Evolutionary conservation across 805 yeast species (phyloP), one percentile per base, ranked within the genome.

Genomic region (Yarrowia sp.): DNA sequence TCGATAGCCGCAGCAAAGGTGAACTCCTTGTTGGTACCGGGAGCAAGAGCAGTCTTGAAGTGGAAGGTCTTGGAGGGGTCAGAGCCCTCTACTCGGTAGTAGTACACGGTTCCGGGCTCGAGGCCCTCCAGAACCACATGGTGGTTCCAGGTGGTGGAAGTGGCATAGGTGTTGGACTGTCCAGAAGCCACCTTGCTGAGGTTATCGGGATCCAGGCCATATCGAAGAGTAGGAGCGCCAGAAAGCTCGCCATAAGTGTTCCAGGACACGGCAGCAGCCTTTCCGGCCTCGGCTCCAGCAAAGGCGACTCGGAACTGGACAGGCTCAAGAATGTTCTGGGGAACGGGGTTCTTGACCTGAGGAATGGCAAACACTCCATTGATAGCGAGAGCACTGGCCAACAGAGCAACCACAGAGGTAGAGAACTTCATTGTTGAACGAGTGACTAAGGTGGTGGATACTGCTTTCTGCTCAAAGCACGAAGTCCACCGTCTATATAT

Each of bases 31-130:
- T 63, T 49, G 19, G 52, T 28, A 1, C 66, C 68, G 12, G 59
- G 68, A 22, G 68, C 66, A 9, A 69, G 67, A n/a, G 63, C 67
- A 54, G 70, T 69, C 32, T 62, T 58, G 52, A 62, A 62, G 21
- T 51, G 58, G 46, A 52, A 24, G 10, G 44, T 52, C 12, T 51
- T 24, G 32, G 67, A 66, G 16, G 40, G 21, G 16, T 62, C 68
- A 12, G 65, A 38, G 19, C 68, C 38, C n/a, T 70, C 65, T 19
- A 73, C 73, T 28, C 46, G 58, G 67, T 72, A 73, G 67, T 72
- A 72, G 66, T 73, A 73, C 4, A 66, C 67, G n/a, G 75, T 73
- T 33, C 66, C 64, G 17, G 74, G 72, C 61, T 65, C 41, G 61
- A 73, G 66, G n/a, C 66, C 70, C 12, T 65, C 46, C 63, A 73